These are phyloP conservation scores for Leishmania tarentolae DNA, from an alignment of 208 protist species.

Conservation along the genomic window DNA sequence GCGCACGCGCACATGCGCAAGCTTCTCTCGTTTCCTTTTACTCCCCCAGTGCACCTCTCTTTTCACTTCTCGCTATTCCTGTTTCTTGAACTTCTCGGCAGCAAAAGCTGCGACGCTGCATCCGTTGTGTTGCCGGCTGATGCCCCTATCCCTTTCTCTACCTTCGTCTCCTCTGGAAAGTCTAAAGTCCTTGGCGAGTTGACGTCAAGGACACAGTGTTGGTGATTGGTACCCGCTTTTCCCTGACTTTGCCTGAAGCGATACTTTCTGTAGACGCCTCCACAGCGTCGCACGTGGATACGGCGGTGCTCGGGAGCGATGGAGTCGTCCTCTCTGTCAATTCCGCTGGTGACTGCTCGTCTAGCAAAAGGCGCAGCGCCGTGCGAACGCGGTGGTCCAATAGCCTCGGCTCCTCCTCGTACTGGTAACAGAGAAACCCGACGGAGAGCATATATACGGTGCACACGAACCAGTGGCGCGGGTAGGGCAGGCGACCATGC, in stretches of 20 bases:
- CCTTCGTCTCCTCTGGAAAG: not conserved
- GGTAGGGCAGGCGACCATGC: slow-evolving; percentile 74
- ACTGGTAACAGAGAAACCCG: slow-evolving; percentile 77
- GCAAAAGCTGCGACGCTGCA: not conserved
- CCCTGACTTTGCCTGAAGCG: not conserved
- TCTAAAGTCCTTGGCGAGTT: slow-evolving; percentile 13
- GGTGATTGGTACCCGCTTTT: slow-evolving; percentile 20
- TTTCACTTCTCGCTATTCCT: not conserved
- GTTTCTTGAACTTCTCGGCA: not conserved
- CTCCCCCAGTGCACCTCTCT: not conserved
- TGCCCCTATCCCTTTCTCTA: not conserved
- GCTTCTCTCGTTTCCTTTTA: not conserved
- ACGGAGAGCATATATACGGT: slow-evolving; percentile 75
- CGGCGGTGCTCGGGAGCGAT: slow-evolving; percentile 4
- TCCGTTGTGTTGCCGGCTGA: not conserved
- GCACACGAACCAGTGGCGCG: slow-evolving; percentile 69
- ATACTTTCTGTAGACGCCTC: slow-evolving; percentile 9
- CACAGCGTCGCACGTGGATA: not conserved
- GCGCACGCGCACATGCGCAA: not conserved
- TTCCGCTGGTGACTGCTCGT: slow-evolving; percentile 33
- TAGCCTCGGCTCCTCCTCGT: slow-evolving; percentile 73
- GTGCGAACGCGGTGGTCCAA: slow-evolving; percentile 60
- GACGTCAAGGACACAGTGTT: slow-evolving; percentile 29
- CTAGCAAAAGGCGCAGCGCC: slow-evolving; percentile 56
- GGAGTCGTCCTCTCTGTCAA: slow-evolving; percentile 4